These are phyloP conservation scores for Botryotinia narcissicola DNA, from an alignment of 2,329 filamentous ascomycete genomes.

Conservation along the genomic window DNA sequence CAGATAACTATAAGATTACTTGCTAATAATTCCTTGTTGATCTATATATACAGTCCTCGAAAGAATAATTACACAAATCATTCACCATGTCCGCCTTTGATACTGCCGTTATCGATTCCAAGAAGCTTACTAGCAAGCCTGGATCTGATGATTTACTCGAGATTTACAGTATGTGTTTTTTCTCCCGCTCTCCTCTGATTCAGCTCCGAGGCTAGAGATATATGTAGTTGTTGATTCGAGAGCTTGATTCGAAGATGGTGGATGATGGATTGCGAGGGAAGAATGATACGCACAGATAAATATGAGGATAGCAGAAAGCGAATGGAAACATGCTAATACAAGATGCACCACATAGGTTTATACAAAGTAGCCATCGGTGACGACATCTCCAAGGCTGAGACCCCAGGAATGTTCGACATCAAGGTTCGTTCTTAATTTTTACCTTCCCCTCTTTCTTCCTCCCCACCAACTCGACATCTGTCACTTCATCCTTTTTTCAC, in stretches of 20 bases:
- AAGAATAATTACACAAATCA: neutral
- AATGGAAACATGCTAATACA: neutral
- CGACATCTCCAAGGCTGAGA: constrained; percentile 53
- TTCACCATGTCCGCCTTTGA: constrained; percentile 44
- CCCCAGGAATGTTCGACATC: constrained; percentile 68
- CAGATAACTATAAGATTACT: neutral
- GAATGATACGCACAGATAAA: too few relatives aligned
- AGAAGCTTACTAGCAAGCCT: constrained; percentile 66
- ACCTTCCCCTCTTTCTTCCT: constrained; percentile 37
- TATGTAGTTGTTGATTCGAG: neutral
- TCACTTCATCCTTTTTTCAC: constrained; percentile 38
- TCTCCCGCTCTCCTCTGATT: neutral
- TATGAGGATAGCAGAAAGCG: too few relatives aligned
- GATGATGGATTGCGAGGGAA: neutral
- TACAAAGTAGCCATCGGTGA: constrained; percentile 59
- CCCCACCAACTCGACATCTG: neutral
- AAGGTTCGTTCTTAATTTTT: constrained; percentile 45
- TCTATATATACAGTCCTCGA: neutral
- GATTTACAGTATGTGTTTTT: constrained; percentile 31
- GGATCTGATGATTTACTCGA: constrained; percentile 61
- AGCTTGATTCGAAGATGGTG: neutral
- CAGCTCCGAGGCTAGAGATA: neutral
- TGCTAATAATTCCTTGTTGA: neutral
- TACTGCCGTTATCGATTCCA: constrained; percentile 59
- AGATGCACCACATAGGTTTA: constrained; percentile 45